Percentiles rank a stretch among this genome's conserved stretches.
Conservation (phyloP, 1,284 basidiomycete genomes). For the Chalciporus sp. region DNA sequence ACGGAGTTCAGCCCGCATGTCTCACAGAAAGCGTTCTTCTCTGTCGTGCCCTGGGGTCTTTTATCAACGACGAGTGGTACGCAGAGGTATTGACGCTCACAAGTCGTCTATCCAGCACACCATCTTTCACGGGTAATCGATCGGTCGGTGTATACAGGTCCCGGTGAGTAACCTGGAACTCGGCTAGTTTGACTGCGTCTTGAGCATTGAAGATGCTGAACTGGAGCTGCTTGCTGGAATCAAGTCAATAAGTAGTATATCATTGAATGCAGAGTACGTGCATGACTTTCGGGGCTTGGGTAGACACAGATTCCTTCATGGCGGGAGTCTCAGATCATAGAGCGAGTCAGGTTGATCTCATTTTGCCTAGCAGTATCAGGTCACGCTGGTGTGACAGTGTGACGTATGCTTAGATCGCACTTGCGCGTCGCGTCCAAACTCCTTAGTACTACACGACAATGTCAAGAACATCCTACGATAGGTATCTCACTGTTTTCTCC, state of each 20-base stretch:
- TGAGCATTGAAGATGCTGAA: conserved; percentile 91
- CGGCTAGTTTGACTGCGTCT: conserved; percentile 91
- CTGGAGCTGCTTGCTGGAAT: conserved; percentile 85
- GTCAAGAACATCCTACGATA: conserved; percentile 85
- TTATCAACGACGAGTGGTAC: conserved; percentile 5
- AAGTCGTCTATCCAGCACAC: conserved; percentile 87
- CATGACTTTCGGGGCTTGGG: conserved; percentile 92
- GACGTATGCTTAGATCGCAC: conserved; percentile 33
- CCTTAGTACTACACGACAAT: conserved; percentile 44
- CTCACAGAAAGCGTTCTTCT: conserved; percentile 91
- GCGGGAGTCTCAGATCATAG: neutral
- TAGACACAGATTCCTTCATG: conserved; percentile 89
- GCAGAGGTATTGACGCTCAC: conserved; percentile 46
- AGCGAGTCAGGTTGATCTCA: neutral
- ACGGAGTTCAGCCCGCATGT: conserved; percentile 93
- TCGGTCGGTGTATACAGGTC: conserved; percentile 86
- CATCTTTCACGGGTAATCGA: conserved; percentile 85
- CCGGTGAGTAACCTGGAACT: conserved; percentile 91
- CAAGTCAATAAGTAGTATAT: conserved; percentile 14
- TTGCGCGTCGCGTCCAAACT: conserved; percentile 54
- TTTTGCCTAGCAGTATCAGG: neutral
- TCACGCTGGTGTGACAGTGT: conserved; percentile 24
- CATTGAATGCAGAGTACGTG: conserved; percentile 42
- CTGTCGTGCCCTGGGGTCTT: conserved; percentile 83
- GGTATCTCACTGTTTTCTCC: conserved; percentile 92